These are phyloP conservation scores for Oryza coarctata DNA, from an alignment of 176 grass and related monocot genomes.

Conservation along the genomic window DNA sequence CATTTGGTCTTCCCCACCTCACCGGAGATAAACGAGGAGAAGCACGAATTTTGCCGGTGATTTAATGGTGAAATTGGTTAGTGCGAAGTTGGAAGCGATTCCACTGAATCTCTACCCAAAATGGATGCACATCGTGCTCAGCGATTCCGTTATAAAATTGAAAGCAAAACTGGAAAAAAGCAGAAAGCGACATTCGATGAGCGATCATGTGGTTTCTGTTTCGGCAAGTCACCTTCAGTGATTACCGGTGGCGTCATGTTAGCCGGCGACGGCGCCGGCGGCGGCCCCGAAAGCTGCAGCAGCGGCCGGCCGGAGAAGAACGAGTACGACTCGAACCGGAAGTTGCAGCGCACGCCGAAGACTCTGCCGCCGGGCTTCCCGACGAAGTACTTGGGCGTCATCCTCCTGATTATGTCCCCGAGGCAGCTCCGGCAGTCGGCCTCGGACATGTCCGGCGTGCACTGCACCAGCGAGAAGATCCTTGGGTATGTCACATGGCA, in stretches of 20 bases:
- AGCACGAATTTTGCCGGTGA: no score
- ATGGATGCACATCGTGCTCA: no score
- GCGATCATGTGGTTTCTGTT: not conserved
- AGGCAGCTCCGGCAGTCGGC: slow-evolving; percentile 46
- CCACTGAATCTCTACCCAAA: no score
- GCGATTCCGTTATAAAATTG: no score
- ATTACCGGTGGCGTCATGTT: not conserved
- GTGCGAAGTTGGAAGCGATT: no score
- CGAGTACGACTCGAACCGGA: slow-evolving; percentile 40
- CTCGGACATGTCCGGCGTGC: slow-evolving; percentile 48
- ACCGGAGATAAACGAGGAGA: no score
- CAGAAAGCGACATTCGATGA: not conserved
- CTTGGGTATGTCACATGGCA: not conserved
- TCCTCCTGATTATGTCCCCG: not conserved
- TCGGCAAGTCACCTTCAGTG: not conserved
- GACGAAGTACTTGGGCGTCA: not conserved
- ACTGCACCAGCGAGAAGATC: slow-evolving; percentile 56
- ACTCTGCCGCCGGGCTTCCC: slow-evolving; percentile 38
- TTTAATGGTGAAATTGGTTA: no score
- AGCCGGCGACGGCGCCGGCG: not conserved
- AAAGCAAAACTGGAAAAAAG: not conserved
- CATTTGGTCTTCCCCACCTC: no score
- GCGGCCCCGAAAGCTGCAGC: slow-evolving; percentile 6
- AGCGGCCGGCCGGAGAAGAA: slow-evolving; percentile 47
- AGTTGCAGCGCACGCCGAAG: slow-evolving; percentile 48